Conservation (phyloP, 306 rosid genomes). For the Canavalia ensiformis region DNA sequence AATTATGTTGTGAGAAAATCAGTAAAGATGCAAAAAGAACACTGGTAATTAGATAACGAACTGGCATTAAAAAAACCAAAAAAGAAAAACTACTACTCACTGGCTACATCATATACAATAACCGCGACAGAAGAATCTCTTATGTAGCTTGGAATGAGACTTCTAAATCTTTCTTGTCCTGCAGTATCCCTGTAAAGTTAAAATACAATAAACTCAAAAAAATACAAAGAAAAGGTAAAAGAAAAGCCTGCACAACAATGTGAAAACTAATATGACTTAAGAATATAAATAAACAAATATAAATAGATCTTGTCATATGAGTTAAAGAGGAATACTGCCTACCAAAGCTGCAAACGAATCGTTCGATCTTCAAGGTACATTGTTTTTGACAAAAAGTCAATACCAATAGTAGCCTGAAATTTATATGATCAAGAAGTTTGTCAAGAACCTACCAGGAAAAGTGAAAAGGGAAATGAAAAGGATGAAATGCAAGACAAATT, state of each 20-base stretch:
- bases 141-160: slow-evolving; percentile 21
- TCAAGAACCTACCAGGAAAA: background rate
- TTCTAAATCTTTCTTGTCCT: slow-evolving; percentile 31
- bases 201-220: background rate
- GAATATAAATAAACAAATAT: background rate
- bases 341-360: slow-evolving; percentile 16
- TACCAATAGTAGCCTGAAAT: slow-evolving; percentile 22
- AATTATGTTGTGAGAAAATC: background rate
- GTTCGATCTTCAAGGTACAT: slow-evolving; percentile 26
- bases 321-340: background rate
- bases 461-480: background rate
- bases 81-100: background rate
- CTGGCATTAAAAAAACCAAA: background rate
- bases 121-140: slow-evolving; percentile 32
- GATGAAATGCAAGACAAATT: background rate
- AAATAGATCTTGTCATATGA: background rate
- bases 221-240: background rate
- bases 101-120: slow-evolving; percentile 12
- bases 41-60: background rate
- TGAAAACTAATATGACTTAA: background rate
- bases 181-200: slow-evolving; percentile 28
- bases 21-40: background rate
- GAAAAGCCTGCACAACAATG: background rate
- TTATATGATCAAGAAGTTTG: slow-evolving; percentile 12
- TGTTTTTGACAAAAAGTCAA: slow-evolving; percentile 15